phyloP scores from a whole-genome alignment of 345 rosid species.

The Eucalyptus guilfoylei region DNA sequence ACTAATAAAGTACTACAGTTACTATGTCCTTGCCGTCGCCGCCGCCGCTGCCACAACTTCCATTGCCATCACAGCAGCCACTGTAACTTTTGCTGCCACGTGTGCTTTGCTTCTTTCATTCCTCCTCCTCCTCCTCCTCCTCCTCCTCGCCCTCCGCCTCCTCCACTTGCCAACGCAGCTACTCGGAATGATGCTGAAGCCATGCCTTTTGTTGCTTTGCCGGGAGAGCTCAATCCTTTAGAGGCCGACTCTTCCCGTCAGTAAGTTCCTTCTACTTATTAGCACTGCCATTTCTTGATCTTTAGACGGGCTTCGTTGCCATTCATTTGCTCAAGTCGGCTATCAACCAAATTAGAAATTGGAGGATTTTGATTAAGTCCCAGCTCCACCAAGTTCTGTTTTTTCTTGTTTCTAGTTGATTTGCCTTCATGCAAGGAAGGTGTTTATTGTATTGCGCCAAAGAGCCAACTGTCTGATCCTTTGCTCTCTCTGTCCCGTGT shows the following conservation, averaged over 20 bases:
- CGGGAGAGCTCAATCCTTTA: no score
- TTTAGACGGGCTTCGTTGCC: neutral
- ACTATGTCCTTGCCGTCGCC: neutral
- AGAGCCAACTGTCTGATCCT: neutral
- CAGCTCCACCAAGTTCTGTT: neutral
- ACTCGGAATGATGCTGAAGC: neutral
- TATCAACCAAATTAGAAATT: neutral
- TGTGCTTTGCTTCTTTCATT: neutral
- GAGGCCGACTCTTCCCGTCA: neutral
- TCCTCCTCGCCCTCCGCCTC: neutral
- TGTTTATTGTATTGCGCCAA: neutral
- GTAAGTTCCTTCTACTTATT: neutral
- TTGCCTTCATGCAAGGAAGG: neutral
- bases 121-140: neutral
- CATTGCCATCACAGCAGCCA: neutral
- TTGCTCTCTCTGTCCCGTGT: neutral
- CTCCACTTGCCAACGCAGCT: neutral
- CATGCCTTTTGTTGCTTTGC: neutral
- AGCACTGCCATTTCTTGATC: neutral
- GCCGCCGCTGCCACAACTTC: no score
- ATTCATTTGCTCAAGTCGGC: neutral
- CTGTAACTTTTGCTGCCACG: neutral
- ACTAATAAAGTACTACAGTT: no score
- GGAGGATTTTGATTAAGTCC: neutral
- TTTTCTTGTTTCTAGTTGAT: neutral